Evolutionary conservation across 495 filamentous ascomycete species (phyloP), one percentile per base, ranked within the genome.

Genomic region (Xylaria curta): DNA sequence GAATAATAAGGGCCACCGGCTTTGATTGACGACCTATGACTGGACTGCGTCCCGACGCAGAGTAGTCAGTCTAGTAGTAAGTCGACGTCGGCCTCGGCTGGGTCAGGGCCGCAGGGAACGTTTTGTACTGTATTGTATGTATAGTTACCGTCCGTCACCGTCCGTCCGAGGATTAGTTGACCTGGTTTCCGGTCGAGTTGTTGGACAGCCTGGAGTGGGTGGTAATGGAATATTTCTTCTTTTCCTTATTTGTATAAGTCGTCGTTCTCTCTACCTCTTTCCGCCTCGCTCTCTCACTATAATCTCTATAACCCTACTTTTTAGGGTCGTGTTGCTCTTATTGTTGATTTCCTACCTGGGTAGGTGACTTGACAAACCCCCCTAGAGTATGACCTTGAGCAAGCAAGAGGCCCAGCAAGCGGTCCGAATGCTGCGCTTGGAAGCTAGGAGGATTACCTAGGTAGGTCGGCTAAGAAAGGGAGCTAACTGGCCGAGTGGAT

Each of bases 401-500:
- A 71, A 60, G 47, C 47, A 47, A 71, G 38, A n/a, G 47, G 38
- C 56, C 67, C 54, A 54, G 59, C 60, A 26, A 47, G 69, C 69
- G 69, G 69, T 56, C 69, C 69, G 69, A 71, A 66, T 71, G 49
- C 60, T 66, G 61, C 31, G 64, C 69, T 71, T 71, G 69, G 69
- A 17, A 58, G 26, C 24, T 71, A 62, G 51, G 59, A 71, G 61
- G 53, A 66, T 71, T 60, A 60, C 58, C 58, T 21, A 71, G 61
- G 68, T 70, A 70, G 68, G 62, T 71, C 62, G 69, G 69, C 61
- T 71, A 66, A 33, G 61, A 66, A 66, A 66, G 69, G 69, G 51
- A 71, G 24, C 69, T 71, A 71, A 38, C 40, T 66, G 60, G 51
- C 61, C 69, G 62, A 46, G 69, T 71, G 69, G 69, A 42, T 71